phyloP scores from a whole-genome alignment of 176 grass and related monocot species.

The Aegilops sharonensis region DNA sequence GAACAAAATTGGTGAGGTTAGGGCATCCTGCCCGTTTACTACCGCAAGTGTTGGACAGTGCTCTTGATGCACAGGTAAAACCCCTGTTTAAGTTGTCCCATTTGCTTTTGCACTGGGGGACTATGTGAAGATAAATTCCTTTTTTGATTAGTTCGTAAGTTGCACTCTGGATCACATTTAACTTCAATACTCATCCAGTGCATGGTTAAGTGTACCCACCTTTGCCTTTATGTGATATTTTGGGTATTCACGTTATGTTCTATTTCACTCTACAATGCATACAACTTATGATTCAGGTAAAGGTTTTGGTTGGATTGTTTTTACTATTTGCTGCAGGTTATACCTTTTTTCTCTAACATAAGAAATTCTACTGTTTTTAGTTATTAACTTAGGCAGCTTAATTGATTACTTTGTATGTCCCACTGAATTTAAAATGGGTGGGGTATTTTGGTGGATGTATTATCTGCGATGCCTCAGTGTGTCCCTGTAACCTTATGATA shows the following conservation, averaged over 20 bases:
- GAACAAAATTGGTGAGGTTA: slow-evolving; percentile 89
- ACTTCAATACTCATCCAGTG: background rate
- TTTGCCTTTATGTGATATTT: background rate
- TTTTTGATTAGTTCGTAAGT: background rate
- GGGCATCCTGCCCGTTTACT: slow-evolving; percentile 96
- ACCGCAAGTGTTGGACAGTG: slow-evolving; percentile 90
- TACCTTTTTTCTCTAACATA: background rate
- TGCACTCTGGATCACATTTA: background rate
- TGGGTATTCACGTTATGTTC: background rate
- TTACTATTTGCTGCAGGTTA: background rate
- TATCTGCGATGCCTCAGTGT: background rate
- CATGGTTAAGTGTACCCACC: background rate
- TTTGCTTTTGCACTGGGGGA: slow-evolving; percentile 22
- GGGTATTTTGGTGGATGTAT: background rate
- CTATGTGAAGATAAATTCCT: slow-evolving; percentile 3
- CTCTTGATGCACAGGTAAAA: slow-evolving; percentile 89
- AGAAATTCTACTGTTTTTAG: background rate
- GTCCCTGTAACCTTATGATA: background rate
- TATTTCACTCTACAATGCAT: background rate
- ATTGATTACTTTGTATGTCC: slow-evolving; percentile 6
- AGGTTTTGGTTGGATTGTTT: slow-evolving; percentile 1
- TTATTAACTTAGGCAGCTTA: background rate
- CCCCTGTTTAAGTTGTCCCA: background rate
- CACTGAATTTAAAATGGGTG: slow-evolving; percentile 7
- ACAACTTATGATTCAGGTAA: background rate